Evolutionary conservation across 805 yeast species (phyloP), one percentile per base, ranked within the genome.

Genomic region (Ogataea methylovora): DNA sequence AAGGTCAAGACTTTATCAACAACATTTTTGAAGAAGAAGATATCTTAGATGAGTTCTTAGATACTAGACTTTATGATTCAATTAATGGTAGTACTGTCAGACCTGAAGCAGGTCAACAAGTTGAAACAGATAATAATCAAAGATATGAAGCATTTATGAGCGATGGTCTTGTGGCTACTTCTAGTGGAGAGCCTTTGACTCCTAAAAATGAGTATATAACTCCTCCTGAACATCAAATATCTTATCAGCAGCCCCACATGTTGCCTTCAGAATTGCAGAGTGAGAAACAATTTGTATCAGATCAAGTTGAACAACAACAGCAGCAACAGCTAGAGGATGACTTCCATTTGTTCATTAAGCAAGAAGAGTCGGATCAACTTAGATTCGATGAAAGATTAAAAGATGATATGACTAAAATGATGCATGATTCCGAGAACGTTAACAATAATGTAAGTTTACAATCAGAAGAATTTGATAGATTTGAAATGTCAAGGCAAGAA

Each of bases 41-140:
- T 40, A 62, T 76, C 24, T 48, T 76, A 29, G 79, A 73, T 44
- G 82, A 76, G 46, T 72, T 73, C 36, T 55, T 73, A 34, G 77
- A 73, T 46, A 68, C 71, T 42, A 54, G 76, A 35, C 67, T 71
- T 8, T 71, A 68, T 39, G 75, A 70, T 26, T 11, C 25, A 9
- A n/a, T n/a, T n/a, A 19, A 16, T 19, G 18, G n/a, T 18, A 30
- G 19, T 25, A 22, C 12, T 25, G 28, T 3, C 16, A 23, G 19
- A 10, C 17, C 20, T 15, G 24, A 9, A 17, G 23, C 30, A 29
- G n/a, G 17, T 33, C 17, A n/a, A n/a, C n/a, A n/a, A 22, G 8
- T 22, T 11, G 11, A 8, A 22, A 8, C 24, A 22, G 24, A 22
- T 22, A 11, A 11, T 8, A 22, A 22, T 22, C 8, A 22, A 8